Conservation (phyloP, 345 rosid genomes). For the Heritiera fomes region DNA sequence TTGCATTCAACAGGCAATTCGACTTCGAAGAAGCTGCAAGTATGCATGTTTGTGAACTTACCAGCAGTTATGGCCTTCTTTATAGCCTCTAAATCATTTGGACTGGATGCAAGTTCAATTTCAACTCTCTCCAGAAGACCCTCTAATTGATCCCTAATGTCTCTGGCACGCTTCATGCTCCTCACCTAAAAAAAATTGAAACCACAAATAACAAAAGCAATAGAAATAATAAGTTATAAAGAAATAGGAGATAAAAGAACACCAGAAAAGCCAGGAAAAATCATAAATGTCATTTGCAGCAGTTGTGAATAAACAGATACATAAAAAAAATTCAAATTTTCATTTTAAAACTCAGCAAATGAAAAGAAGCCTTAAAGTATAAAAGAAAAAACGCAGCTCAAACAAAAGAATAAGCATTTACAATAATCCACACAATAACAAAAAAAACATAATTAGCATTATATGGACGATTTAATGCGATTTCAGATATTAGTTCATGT, state of each 20-base stretch:
- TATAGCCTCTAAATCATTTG: conserved; percentile 66
- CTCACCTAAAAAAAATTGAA: conserved; percentile 51
- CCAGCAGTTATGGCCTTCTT: conserved; percentile 89
- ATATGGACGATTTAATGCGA: not conserved
- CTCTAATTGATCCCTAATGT: conserved; percentile 88
- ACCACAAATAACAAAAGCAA: not conserved
- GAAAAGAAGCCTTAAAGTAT: not conserved
- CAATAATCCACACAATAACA: not conserved
- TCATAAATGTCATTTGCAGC: not conserved
- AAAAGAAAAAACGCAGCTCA: not conserved
- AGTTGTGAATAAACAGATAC: conserved; percentile 2
- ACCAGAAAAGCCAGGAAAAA: conserved; percentile 1
- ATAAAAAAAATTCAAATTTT: not conserved
- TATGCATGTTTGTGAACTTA: conserved; percentile 23
- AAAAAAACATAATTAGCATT: not conserved
- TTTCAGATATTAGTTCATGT: too few relatives aligned
- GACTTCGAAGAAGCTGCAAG: not conserved
- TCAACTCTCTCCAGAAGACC: conserved; percentile 98
- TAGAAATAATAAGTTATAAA: conserved; percentile 1
- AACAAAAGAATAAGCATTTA: conserved; percentile 6
- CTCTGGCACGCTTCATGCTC: conserved; percentile 99
- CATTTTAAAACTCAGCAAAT: not conserved
- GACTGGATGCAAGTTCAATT: conserved; percentile 69
- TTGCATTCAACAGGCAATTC: conserved; percentile 17
- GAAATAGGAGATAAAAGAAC: not conserved